Conservation (phyloP, 2,329 filamentous ascomycete genomes). For the Penicillium sclerotigenum region DNA sequence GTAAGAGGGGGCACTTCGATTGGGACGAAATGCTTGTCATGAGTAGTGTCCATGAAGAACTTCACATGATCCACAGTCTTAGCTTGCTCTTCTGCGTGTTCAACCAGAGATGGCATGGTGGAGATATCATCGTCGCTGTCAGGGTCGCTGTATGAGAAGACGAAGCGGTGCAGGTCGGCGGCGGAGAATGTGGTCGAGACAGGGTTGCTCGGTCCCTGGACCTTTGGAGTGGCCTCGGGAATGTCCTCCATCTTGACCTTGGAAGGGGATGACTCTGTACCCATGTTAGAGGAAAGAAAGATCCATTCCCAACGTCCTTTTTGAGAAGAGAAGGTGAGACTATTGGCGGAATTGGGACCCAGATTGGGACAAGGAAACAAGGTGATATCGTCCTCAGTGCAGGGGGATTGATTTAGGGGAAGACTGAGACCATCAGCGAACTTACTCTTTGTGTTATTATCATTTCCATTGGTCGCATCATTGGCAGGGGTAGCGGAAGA, state of each 20-base stretch:
- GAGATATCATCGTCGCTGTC: neutral
- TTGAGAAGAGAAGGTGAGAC: neutral
- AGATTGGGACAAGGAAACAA: neutral
- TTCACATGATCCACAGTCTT: neutral
- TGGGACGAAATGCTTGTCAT: slow-evolving; percentile 5
- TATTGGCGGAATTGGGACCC: neutral
- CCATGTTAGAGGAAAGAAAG: neutral
- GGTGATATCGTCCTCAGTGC: neutral
- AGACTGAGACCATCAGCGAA: neutral
- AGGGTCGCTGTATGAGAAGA: neutral
- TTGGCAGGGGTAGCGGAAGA: neutral
- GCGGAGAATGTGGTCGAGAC: neutral
- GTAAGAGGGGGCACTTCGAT: neutral
- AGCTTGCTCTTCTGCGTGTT: neutral
- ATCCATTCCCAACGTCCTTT: neutral
- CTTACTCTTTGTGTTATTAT: neutral
- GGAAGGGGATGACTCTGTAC: neutral
- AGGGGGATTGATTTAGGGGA: neutral
- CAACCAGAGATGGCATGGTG: neutral
- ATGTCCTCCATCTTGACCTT: neutral
- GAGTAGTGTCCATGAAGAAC: slow-evolving; percentile 2
- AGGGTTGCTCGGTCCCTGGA: neutral
- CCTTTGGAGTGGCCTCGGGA: neutral
- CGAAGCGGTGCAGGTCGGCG: neutral
- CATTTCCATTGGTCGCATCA: neutral